Evolutionary conservation across 176 grass and related monocot species (phyloP).

Genomic region (Eragrostis curvula): DNA sequence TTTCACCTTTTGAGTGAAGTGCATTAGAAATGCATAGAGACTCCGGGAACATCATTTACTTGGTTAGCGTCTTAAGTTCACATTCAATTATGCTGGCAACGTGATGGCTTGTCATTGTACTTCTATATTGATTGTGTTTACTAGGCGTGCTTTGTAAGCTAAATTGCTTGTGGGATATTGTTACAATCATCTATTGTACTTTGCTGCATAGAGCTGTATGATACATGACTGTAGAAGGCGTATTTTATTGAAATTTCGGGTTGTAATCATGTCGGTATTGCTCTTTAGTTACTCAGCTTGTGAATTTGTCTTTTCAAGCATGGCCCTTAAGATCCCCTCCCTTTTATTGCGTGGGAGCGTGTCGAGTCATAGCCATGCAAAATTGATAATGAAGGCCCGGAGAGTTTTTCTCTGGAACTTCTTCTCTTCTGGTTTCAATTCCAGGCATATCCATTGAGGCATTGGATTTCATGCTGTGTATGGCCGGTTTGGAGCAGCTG

Average conservation of each 20-base stretch:
- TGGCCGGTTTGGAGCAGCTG: neutral
- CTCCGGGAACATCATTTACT: neutral
- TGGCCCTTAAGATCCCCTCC: constrained; percentile 87
- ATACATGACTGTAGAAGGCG: neutral
- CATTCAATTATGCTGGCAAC: neutral
- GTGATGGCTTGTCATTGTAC: neutral
- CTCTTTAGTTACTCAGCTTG: neutral
- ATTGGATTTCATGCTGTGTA: constrained; percentile 22
- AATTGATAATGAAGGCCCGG: constrained; percentile 35
- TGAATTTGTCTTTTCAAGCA: constrained; percentile 23
- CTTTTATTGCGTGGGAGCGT: constrained; percentile 61
- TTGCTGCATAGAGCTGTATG: neutral
- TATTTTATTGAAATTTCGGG: neutral
- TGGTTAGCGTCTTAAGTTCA: neutral
- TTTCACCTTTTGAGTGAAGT: neutral
- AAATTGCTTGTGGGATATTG: neutral
- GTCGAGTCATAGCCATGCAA: constrained; percentile 87
- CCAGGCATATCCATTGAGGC: constrained; percentile 10
- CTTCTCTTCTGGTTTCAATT: constrained; percentile 47
- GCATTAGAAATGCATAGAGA: neutral
- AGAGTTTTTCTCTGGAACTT: constrained; percentile 63
- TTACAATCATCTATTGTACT: neutral
- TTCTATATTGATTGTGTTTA: neutral
- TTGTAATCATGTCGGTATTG: neutral
- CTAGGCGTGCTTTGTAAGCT: neutral